Conservation (phyloP, 83 land plant genomes). For the Thuja plicata region DNA sequence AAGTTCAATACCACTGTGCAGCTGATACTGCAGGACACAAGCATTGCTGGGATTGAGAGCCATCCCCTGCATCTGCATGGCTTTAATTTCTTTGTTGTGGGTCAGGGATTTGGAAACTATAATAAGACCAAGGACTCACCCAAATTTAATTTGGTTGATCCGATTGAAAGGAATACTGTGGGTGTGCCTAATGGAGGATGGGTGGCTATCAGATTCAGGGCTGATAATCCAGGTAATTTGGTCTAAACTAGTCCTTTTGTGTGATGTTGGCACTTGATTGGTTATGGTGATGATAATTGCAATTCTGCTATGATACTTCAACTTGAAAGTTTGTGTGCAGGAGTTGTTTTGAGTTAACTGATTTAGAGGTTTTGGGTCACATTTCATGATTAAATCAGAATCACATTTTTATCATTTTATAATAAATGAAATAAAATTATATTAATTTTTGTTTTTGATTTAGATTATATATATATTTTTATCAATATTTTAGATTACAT, state of each 20-base stretch:
- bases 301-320: neutral
- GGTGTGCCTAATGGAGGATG: conserved; percentile 58
- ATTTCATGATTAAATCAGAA: too few species aligned
- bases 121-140: conserved; percentile 37
- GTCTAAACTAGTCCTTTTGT: neutral
- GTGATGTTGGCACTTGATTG: neutral
- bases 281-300: neutral
- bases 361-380: neutral
- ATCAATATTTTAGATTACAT: too few species aligned
- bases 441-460: too few species aligned
- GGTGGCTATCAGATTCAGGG: conserved; percentile 53
- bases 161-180: conserved; percentile 50
- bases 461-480: too few species aligned
- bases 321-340: neutral
- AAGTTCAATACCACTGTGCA: conserved; percentile 57
- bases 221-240: conserved; percentile 36
- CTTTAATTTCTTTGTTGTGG: conserved; percentile 62
- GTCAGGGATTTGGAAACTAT: conserved; percentile 60
- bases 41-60: conserved; percentile 44
- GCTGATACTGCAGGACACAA: conserved; percentile 62
- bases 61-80: conserved; percentile 81
- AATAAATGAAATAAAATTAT: too few species aligned
- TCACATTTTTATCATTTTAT: too few species aligned
- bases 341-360: neutral
- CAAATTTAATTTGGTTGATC: conserved; percentile 61